Evolutionary conservation across 2,329 filamentous ascomycete species (phyloP).

Genomic region (Nemania diffusa): DNA sequence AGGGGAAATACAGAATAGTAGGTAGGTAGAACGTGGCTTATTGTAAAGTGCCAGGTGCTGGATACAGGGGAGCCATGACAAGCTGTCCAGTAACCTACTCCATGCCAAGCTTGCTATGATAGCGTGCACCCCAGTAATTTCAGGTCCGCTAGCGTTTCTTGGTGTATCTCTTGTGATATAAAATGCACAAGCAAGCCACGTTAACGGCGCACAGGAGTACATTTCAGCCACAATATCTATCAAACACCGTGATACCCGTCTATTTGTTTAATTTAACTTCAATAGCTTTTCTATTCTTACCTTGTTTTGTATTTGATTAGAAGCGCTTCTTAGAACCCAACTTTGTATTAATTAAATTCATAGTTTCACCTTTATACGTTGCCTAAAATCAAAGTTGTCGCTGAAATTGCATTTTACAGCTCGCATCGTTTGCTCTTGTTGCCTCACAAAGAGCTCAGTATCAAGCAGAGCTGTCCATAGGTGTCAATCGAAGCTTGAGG

Average conservation of each 20-base stretch:
- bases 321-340: background rate
- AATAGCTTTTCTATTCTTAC: background rate
- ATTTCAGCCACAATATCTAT: constrained; percentile 2
- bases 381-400: background rate
- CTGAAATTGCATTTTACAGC: background rate
- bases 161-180: background rate
- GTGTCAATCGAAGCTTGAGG: background rate
- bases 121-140: background rate
- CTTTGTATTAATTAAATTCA: background rate
- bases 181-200: background rate
- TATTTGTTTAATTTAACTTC: background rate
- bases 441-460: too few species aligned
- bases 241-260: background rate
- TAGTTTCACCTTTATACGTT: background rate
- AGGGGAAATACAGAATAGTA: background rate
- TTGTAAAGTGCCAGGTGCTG: background rate
- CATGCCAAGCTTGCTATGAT: background rate
- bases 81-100: constrained; percentile 20
- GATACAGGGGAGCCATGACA: constrained; percentile 23
- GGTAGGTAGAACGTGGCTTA: constrained; percentile 4
- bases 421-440: background rate
- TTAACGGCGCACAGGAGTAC: background rate
- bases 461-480: background rate
- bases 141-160: background rate
- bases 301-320: background rate